These are phyloP conservation scores for Fusarium concolor DNA, from an alignment of 2,329 filamentous ascomycete species.

Conservation along the genomic window DNA sequence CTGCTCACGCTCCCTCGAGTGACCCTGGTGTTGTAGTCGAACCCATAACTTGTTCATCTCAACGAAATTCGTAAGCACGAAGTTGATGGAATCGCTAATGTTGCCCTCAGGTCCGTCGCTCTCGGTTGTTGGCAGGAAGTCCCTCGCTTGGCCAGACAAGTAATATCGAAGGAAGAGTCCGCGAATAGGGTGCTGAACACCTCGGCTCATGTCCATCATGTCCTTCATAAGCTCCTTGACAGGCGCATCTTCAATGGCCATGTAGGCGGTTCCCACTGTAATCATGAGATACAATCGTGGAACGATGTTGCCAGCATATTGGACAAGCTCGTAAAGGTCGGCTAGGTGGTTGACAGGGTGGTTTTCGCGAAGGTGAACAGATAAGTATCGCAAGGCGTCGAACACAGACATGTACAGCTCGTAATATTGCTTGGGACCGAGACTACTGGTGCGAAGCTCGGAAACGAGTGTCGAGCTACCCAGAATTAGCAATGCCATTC, in stretches of 20 bases:
- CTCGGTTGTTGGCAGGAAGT: conserved; percentile 83
- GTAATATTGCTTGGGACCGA: conserved; percentile 99
- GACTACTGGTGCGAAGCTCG: conserved; percentile 95
- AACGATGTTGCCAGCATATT: conserved; percentile 98
- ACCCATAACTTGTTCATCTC: conserved; percentile 99
- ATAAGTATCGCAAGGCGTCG: conserved; percentile 95
- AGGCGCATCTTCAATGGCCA: conserved; percentile 97
- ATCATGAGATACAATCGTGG: conserved; percentile 98
- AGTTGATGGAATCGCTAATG: conserved; percentile 96
- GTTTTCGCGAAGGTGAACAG: conserved; percentile 95
- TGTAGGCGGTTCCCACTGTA: conserved; percentile 98
- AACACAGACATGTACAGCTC: conserved; percentile 99
- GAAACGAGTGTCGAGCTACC: conserved; percentile 94
- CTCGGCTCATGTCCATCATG: conserved; percentile 99
- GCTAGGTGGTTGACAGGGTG: conserved; percentile 98
- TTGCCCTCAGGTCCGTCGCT: conserved; percentile 95
- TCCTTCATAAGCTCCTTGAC: conserved; percentile 99
- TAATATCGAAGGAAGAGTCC: conserved; percentile 97
- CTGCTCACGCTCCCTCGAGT: conserved; percentile 93
- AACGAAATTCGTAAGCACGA: conserved; percentile 97
- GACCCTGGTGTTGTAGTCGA: conserved; percentile 94
- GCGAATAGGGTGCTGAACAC: conserved; percentile 95
- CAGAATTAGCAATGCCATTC: conserved; percentile 23
- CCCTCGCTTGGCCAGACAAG: conserved; percentile 91
- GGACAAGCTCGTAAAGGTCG: conserved; percentile 96